Evolutionary conservation across 148 eudicot genomes (phyloP), one percentile per base, ranked within the genome.

Genomic region (Silene latifolia): DNA sequence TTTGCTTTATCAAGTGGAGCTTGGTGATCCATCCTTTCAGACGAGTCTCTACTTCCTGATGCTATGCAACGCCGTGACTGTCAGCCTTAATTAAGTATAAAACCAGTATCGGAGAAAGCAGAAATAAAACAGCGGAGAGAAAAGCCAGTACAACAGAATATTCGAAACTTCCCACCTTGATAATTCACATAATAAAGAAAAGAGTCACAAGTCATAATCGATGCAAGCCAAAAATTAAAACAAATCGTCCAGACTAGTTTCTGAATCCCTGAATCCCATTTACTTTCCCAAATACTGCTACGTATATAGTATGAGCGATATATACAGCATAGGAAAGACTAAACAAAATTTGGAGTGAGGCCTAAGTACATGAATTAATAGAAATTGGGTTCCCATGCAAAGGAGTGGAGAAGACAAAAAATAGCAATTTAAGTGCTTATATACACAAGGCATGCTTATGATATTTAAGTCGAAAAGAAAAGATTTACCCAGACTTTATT

Each of bases 281-380:
- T 24, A 19, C 71, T 62, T 73, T 61, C 76, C 65, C 57, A 24
- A 59, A 63, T 63, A 64, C 46, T 14, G 65, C 19, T 63, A 20
- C 17, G 11, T 11, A 63, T 46, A 15, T 35, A 61, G n/a, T 27
- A 27, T 27, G 18, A 19, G 61, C 14, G 13, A 78, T 71, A 71
- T 70, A 63, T 47, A 80, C 72, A 64, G 68, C 75, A 65, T 5
- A 39, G 61, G 75, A 69, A 59, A 66, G 42, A 76, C 39, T 17
- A 10, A 65, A 18, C 82, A 76, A 80, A 80, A 80, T 58, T 74
- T 71, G 67, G 12, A 21, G 72, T 24, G 46, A 71, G 48, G 15
- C 61, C 82, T 62, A 69, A 39, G 64, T 57, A 39, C 44, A 65
- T 24, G 62, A 54, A 70, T 35, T 23, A 63, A 63, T 25, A 23